Base-by-base conservation (phyloP, 208 protist genomes). In the Kentomonas sorsogonicus region DNA sequence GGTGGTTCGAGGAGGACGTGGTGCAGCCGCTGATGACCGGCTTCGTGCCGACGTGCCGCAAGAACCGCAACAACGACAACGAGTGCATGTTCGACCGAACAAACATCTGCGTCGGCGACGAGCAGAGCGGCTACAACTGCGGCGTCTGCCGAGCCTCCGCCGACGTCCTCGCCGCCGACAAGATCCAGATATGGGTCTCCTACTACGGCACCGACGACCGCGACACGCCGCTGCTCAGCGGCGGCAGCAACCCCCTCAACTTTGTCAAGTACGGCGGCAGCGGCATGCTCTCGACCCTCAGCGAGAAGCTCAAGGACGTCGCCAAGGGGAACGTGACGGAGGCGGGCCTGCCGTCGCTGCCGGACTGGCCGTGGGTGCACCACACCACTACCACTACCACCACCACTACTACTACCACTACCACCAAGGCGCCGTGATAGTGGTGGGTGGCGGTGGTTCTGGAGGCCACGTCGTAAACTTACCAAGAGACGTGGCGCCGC, bases 151-250 rank as follows among this genome's bases (percentile, higher is more conserved):
- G 69, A 54, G 43, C 2, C 16, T 46, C 62, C 47, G 43, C 70
- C 4, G 46, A 53, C 9, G 43, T 46, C 2, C 30, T 88, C 7
- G 29, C 60, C 5, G 59, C 63, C 16, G 29, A 69, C 0, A 44
- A 53, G 3, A 25, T 91, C 52, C 66, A 66, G 10, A 62, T 94
- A 18, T 89, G 76, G 77, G 56, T 66, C 20, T 86, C 83, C 0
- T 95, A 93, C 69, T 73, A 84, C 36, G 89, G 89, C 50, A 89
- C 85, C 0, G 89, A 95, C 47, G n/a, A 20, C 4, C 69, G 70
- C 20, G 48, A 60, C 22, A 41, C 29, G 6, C 60, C 74, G 18
- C 60, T 95, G 38, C 74, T 45, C 0, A 93, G 85, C 53, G 71
- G 85, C 46, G 82, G 83, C 15, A 53, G 62, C 15, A 90, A 91